phyloP scores from a whole-genome alignment of 73 alveolate species.

The Tetrahymena elliotti region DNA sequence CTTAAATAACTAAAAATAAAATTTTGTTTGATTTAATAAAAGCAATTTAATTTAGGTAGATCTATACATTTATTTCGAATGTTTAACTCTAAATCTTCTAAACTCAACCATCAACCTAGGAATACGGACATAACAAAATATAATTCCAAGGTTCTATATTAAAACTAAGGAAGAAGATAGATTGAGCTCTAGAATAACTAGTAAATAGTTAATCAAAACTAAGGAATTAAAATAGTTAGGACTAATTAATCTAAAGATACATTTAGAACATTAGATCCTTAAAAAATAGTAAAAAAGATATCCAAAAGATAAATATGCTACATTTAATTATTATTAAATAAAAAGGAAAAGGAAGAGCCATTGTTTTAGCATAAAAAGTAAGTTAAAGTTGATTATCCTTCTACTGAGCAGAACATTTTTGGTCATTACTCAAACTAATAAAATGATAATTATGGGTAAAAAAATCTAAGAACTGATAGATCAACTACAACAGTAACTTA shows the following conservation, averaged over 20 bases:
- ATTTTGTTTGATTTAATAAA: background rate
- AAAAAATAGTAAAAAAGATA: background rate
- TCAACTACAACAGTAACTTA: background rate
- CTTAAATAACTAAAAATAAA: background rate
- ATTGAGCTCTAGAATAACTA: background rate
- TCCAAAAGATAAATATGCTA: background rate
- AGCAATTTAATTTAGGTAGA: background rate
- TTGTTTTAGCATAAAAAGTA: background rate
- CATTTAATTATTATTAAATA: background rate
- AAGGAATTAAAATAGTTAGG: background rate
- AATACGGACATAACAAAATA: background rate
- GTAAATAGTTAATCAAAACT: background rate
- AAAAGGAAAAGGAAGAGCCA: background rate
- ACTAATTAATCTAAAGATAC: background rate
- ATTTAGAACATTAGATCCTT: background rate
- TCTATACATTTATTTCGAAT: background rate
- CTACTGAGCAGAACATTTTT: background rate
- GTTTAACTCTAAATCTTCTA: background rate
- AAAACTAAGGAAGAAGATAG: background rate
- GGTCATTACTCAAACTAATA: background rate
- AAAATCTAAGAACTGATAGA: background rate
- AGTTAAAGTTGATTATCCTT: background rate
- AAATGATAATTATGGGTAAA: background rate
- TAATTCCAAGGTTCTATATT: background rate
- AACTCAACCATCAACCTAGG: background rate